These are phyloP conservation scores for Ambrosia artemisiifolia DNA, from an alignment of 129 eudicot genomes.

Conservation along the genomic window DNA sequence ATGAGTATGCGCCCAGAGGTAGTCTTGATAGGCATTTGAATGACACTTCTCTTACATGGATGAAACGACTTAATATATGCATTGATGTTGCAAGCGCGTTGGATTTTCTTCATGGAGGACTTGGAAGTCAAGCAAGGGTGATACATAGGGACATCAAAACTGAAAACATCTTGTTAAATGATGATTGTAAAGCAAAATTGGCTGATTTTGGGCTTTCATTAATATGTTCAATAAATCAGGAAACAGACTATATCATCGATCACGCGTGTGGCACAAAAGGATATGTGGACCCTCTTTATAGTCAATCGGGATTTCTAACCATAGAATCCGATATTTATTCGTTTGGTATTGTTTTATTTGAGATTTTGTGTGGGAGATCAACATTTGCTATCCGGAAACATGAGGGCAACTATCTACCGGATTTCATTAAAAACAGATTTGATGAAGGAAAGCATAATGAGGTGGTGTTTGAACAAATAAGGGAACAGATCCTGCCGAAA, in stretches of 20 bases:
- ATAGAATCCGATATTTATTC: background rate
- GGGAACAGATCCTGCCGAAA: background rate
- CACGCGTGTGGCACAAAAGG: background rate
- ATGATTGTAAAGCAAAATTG: constrained; percentile 6
- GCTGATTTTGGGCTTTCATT: background rate
- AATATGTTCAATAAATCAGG: background rate
- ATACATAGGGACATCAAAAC: constrained; percentile 9
- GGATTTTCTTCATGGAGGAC: background rate
- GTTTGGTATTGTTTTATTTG: background rate
- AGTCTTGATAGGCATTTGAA: no score
- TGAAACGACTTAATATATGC: no score
- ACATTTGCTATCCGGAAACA: background rate
- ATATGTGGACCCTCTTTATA: background rate
- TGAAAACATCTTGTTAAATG: background rate
- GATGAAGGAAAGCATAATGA: background rate
- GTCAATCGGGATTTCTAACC: background rate
- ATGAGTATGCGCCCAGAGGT: no score
- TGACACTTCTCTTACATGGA: no score
- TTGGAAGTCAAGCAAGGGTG: background rate
- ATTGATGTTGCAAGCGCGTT: background rate
- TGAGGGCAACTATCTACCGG: background rate
- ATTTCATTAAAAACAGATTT: no score
- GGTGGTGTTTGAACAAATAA: background rate
- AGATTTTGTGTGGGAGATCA: constrained; percentile 7
- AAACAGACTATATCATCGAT: background rate